Evolutionary conservation across 192 early-diverging fungal species (phyloP).

Genomic region (Linnemannia zychae): DNA sequence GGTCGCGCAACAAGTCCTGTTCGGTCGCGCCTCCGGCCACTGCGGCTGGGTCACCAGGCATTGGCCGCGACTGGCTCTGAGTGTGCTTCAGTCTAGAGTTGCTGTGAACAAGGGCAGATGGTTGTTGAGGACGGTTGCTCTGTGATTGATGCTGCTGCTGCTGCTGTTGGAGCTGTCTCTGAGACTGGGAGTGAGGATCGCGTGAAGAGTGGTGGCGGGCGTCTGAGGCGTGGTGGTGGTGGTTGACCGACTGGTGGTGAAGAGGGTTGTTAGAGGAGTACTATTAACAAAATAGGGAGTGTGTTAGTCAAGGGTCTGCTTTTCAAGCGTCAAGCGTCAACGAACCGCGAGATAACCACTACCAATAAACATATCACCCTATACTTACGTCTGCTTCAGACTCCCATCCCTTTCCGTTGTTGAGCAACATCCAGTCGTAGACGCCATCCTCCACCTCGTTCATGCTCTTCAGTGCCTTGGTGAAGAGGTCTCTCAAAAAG

Average conservation of each 20-base stretch:
- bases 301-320: background rate
- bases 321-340: background rate
- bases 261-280: conserved; percentile 50
- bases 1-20: conserved; percentile 43
- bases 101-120: conserved; percentile 42
- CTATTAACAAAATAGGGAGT: background rate
- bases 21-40: conserved; percentile 8
- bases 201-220: conserved; percentile 33
- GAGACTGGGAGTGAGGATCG: conserved; percentile 38
- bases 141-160: conserved; percentile 17
- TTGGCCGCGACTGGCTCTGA: conserved; percentile 27
- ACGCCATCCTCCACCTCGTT: conserved; percentile 91
- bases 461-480: conserved; percentile 76
- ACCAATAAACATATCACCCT: background rate
- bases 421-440: conserved; percentile 92
- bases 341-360: background rate
- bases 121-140: conserved; percentile 34
- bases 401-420: conserved; percentile 69
- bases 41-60: background rate
- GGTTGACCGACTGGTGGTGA: conserved; percentile 23
- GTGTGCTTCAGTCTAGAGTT: conserved; percentile 51
- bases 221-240: conserved; percentile 25
- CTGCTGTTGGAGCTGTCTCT: conserved; percentile 29
- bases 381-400: conserved; percentile 51
- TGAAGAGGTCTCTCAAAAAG: conserved; percentile 88